Evolutionary conservation across 2,329 filamentous ascomycete species (phyloP).

Genomic region (Penicillium nordicum): DNA sequence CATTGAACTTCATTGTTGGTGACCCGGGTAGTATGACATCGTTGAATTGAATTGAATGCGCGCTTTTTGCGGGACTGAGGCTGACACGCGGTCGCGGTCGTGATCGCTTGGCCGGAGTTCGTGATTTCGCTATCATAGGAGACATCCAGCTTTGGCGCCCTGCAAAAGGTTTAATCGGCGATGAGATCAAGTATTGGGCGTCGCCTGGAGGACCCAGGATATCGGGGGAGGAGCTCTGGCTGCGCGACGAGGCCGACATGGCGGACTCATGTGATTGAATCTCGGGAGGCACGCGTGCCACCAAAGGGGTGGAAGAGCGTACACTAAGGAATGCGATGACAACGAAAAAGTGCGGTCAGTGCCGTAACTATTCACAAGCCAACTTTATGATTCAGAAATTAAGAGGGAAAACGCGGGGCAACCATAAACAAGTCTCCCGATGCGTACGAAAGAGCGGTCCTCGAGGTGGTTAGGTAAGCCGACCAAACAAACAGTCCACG

Average conservation of each 20-base stretch:
- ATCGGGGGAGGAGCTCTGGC: slow-evolving; percentile 42
- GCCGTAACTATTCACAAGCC: slow-evolving; percentile 4
- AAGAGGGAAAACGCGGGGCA: slow-evolving; percentile 21
- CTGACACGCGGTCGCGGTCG: slow-evolving; percentile 33
- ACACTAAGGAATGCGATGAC: slow-evolving; percentile 19
- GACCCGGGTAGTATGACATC: slow-evolving; percentile 43
- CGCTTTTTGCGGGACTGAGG: slow-evolving; percentile 36
- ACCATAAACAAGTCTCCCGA: slow-evolving; percentile 38
- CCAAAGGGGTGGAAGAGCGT: slow-evolving; percentile 21
- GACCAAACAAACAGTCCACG: slow-evolving; percentile 1
- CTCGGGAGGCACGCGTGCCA: slow-evolving; percentile 23
- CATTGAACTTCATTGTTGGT: slow-evolving; percentile 32
- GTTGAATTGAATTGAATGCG: slow-evolving; percentile 41
- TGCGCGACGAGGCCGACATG: slow-evolving; percentile 35
- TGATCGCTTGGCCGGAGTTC: slow-evolving; percentile 8
- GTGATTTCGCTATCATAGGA: slow-evolving; percentile 29
- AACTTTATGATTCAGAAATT: slow-evolving; percentile 9
- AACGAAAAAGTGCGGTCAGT: slow-evolving; percentile 1
- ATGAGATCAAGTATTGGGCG: slow-evolving; percentile 42
- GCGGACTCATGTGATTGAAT: slow-evolving; percentile 17
- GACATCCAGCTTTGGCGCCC: slow-evolving; percentile 42
- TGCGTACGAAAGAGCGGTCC: slow-evolving; percentile 23
- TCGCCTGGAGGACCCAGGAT: slow-evolving; percentile 43
- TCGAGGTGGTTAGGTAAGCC: slow-evolving; percentile 17
- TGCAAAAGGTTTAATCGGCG: slow-evolving; percentile 38